Evolutionary conservation across 2,329 filamentous ascomycete genomes (phyloP), one percentile per base, ranked within the genome.

Genomic region (Botrytis porri): DNA sequence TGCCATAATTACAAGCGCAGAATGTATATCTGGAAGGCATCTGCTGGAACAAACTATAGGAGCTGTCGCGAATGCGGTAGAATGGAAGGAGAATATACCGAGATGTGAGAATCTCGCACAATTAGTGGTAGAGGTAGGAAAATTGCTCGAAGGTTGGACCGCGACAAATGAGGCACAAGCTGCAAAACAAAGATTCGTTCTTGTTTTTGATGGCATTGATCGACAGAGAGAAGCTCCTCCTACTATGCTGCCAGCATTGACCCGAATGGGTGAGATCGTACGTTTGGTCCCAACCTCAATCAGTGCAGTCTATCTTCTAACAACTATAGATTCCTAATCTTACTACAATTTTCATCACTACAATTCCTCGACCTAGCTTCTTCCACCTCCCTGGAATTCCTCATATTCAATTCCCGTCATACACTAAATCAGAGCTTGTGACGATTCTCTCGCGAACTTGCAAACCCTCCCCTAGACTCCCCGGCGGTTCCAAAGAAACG

Each of bases 131-230:
- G 89, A 95, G 78, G 84, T 98, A 73, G 87, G 87, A 74, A 88
- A 85, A 79, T 84, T 93, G 82, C 82, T 95, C 39, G 75, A 77
- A 62, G 69, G 54, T 10, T 78, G 77, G 78, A 76, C 66, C 59
- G 48, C 70, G 22, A 74, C 74, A 59, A 71, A 71, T 29, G 69
- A 81, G 82, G 57, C 77, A 80, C 32, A 72, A 71, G 66, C 59
- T 72, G 59, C 57, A 41, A 73, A 78, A 80, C 64, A 85, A 84
- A 76, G 91, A 76, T 94, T 97, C 77, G 90, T 95, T 14, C 82
- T 98, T 73, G 93, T 98, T 18, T 87, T 98, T 75, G 96, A 98
- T 84, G 93, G 90, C 18, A 91, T 98, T 73, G 95, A 98, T 81
- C 88, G 87, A 75, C 93, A 97, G 81, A 87, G 92, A 78, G 95